Conservation (phyloP, 108 stramenopile species). For the Stephanodiscus minutulus region DNA sequence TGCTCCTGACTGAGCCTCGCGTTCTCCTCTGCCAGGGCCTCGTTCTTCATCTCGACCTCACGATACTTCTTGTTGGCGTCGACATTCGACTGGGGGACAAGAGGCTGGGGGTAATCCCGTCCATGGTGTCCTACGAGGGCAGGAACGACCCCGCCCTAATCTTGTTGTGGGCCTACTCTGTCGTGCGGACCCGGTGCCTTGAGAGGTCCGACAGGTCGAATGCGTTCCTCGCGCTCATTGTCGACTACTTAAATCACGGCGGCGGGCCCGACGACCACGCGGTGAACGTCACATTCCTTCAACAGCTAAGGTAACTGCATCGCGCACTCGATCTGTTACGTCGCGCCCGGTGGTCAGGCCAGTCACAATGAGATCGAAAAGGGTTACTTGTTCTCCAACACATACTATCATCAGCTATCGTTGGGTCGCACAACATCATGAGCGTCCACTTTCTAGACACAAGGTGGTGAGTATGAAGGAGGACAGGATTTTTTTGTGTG, state of each 20-base stretch:
- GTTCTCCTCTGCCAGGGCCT: too few relatives aligned
- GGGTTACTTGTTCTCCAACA: too few relatives aligned
- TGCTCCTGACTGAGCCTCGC: too few relatives aligned
- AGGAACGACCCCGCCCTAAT: slow-evolving; percentile 20
- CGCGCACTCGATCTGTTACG: slow-evolving; percentile 14
- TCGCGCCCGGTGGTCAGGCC: too few relatives aligned
- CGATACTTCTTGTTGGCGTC: too few relatives aligned
- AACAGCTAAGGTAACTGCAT: slow-evolving; percentile 49
- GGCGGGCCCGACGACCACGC: background rate
- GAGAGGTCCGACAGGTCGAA: slow-evolving; percentile 7
- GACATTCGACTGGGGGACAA: slow-evolving; percentile 28
- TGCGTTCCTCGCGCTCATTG: slow-evolving; percentile 21
- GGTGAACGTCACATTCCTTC: slow-evolving; percentile 18
- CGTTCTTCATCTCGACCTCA: too few relatives aligned
- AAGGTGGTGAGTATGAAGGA: too few relatives aligned
- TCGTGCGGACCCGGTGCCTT: slow-evolving; percentile 14
- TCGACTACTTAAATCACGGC: slow-evolving; percentile 41
- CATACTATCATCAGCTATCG: too few relatives aligned
- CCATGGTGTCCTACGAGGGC: background rate
- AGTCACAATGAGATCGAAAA: too few relatives aligned
- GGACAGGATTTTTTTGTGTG: too few relatives aligned
- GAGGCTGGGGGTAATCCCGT: slow-evolving; percentile 1
- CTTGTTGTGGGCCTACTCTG: slow-evolving; percentile 13
- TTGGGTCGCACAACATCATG: too few relatives aligned
- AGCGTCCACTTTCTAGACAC: too few relatives aligned